Percentiles rank a stretch among this genome's conserved stretches.
These are phyloP conservation scores for Biscogniauxia sp. DNA, from an alignment of 2,329 filamentous ascomycete genomes.

Conservation along the genomic window DNA sequence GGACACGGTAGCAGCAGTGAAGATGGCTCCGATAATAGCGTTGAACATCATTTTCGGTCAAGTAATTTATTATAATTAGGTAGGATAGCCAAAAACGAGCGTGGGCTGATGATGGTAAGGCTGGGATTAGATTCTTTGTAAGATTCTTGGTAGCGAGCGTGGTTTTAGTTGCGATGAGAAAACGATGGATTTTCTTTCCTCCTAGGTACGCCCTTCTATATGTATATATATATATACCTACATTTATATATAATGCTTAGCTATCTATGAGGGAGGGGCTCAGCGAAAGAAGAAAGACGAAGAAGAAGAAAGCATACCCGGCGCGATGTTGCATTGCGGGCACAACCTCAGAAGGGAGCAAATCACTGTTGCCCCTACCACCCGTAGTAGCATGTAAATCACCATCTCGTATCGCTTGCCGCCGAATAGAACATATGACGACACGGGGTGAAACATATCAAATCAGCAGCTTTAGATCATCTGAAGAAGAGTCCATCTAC, in stretches of 20 bases:
- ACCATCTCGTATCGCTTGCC: constrained; percentile 1
- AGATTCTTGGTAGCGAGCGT: background rate
- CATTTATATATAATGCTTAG: background rate
- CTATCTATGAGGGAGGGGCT: background rate
- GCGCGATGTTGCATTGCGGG: constrained; percentile 1
- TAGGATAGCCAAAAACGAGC: background rate
- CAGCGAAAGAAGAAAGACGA: background rate
- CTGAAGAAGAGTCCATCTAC: background rate
- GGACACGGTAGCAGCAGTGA: constrained; percentile 16
- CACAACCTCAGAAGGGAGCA: background rate
- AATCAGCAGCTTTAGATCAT: background rate
- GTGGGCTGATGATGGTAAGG: background rate
- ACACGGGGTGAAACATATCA: background rate
- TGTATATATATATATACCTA: background rate
- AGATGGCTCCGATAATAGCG: constrained; percentile 13
- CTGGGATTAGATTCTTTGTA: too few species aligned
- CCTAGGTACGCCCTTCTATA: background rate
- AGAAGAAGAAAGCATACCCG: background rate
- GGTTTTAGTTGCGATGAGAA: background rate
- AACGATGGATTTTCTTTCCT: background rate
- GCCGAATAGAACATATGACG: background rate
- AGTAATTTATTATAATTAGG: background rate
- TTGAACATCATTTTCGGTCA: constrained; percentile 16
- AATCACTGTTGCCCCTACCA: background rate
- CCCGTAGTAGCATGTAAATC: background rate